Conservation (phyloP, 108 stramenopile genomes). For the Nitzschia sp. region DNA sequence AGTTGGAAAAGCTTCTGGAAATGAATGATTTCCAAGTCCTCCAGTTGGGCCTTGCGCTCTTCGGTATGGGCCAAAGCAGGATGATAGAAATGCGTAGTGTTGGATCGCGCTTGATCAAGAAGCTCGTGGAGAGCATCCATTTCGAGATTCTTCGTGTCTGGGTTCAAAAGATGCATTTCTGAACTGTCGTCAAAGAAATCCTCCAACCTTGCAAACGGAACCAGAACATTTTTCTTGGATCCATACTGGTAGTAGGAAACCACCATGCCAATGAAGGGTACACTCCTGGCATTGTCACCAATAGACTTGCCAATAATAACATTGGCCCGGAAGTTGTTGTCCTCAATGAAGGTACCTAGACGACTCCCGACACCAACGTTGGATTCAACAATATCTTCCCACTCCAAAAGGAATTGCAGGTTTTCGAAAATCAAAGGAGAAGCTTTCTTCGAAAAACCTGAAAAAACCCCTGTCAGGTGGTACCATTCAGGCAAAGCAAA, state of each 20-base stretch:
- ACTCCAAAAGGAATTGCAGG: constrained; percentile 26
- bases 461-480: constrained; percentile 25
- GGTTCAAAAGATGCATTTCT: constrained; percentile 25
- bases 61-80: constrained; percentile 8
- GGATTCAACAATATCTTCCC: constrained; percentile 32
- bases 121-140: constrained; percentile 31
- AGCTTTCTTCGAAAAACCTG: constrained; percentile 24
- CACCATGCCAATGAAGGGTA: constrained; percentile 30
- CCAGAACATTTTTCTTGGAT: constrained; percentile 28
- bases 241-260: constrained; percentile 32
- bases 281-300: constrained; percentile 8
- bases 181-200: constrained; percentile 34
- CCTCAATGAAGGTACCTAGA: constrained; percentile 10
- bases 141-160: constrained; percentile 20
- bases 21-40: constrained; percentile 27
- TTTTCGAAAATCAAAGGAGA: constrained; percentile 33
- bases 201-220: constrained; percentile 26
- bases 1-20: constrained; percentile 36
- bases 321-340: constrained; percentile 31
- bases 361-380: constrained; percentile 10
- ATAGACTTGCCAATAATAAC: constrained; percentile 31
- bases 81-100: constrained; percentile 19
- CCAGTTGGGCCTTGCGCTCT: constrained; percentile 17
- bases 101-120: constrained; percentile 18
- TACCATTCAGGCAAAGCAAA: constrained; percentile 38